Evolutionary conservation across 805 yeast species (phyloP).

Genomic region (Lipomyces sp.): DNA sequence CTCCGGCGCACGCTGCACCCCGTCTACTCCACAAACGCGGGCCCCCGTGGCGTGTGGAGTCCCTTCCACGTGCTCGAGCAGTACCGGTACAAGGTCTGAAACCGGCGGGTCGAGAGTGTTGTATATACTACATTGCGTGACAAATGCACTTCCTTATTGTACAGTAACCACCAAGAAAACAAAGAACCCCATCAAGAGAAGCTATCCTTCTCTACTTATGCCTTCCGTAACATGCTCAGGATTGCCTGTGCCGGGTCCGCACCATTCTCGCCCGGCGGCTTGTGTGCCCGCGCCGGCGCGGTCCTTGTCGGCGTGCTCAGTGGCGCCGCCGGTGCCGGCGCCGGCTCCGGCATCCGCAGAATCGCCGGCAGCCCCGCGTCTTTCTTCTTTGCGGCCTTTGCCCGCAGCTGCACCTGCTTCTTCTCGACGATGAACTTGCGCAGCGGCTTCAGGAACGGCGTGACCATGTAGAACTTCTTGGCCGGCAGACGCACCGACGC

Average conservation of each 20-base stretch:
- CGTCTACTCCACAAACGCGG: constrained; percentile 73
- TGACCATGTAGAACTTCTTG: constrained; percentile 38
- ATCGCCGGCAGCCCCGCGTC: neutral
- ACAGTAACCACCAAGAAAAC: neutral
- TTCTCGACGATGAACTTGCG: constrained; percentile 35
- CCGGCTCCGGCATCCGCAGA: neutral
- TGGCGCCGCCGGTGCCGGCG: too few species aligned
- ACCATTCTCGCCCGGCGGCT: neutral
- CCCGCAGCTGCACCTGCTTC: constrained; percentile 7
- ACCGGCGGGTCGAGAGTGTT: neutral
- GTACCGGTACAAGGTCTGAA: constrained; percentile 20
- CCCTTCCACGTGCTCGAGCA: constrained; percentile 50
- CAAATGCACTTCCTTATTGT: neutral
- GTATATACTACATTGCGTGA: neutral
- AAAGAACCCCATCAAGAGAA: neutral
- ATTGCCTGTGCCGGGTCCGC: constrained; percentile 20
- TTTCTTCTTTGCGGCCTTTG: neutral
- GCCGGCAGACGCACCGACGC: neutral
- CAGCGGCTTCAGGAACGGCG: constrained; percentile 40
- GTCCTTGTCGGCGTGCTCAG: too few species aligned
- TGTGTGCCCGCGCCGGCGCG: neutral
- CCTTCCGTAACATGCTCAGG: constrained; percentile 12
- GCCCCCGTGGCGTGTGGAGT: constrained; percentile 97
- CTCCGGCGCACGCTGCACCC: constrained; percentile 54
- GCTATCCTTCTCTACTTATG: neutral